phyloP scores from a whole-genome alignment of 768 basidiomycete species.

The Tylopilus vinaceipallidus region DNA sequence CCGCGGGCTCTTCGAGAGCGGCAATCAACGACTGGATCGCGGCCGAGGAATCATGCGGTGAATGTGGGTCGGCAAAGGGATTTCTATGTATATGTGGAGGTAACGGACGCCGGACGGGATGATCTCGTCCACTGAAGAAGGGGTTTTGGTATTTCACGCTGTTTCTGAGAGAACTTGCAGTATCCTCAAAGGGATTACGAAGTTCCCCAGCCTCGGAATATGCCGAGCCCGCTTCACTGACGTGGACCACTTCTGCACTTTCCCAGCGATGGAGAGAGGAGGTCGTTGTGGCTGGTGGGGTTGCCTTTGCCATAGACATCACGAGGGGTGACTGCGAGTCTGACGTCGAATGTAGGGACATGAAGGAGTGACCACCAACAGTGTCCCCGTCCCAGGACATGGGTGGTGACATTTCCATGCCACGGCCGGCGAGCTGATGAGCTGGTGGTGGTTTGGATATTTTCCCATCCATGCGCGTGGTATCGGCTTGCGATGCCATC shows the following conservation, averaged over 20 bases:
- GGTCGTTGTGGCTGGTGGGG: constrained; percentile 50
- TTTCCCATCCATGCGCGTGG: constrained; percentile 19
- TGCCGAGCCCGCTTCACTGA: constrained; percentile 25
- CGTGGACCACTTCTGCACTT: constrained; percentile 60
- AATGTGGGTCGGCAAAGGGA: constrained; percentile 43
- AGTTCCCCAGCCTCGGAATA: constrained; percentile 6
- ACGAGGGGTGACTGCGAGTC: constrained; percentile 51
- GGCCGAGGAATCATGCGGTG: constrained; percentile 26
- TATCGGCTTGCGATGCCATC: constrained; percentile 39
- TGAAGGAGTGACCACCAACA: constrained; percentile 45
- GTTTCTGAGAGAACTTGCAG: constrained; percentile 15
- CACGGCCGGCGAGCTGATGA: constrained; percentile 44
- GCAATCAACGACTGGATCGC: constrained; percentile 65
- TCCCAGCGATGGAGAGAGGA: constrained; percentile 63
- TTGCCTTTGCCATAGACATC: constrained; percentile 54
- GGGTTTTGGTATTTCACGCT: constrained; percentile 33
- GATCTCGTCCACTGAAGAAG: constrained; percentile 42
- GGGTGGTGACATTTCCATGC: constrained; percentile 35
- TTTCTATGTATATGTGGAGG: constrained; percentile 24
- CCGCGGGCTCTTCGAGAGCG: constrained; percentile 53
- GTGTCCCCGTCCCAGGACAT: constrained; percentile 56
- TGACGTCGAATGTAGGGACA: constrained; percentile 48
- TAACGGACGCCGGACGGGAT: constrained; percentile 17
- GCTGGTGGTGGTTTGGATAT: constrained; percentile 32
- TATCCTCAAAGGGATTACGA: constrained; percentile 28